Base-by-base conservation (phyloP, 495 filamentous ascomycete genomes). In the Penicillium angulare region DNA sequence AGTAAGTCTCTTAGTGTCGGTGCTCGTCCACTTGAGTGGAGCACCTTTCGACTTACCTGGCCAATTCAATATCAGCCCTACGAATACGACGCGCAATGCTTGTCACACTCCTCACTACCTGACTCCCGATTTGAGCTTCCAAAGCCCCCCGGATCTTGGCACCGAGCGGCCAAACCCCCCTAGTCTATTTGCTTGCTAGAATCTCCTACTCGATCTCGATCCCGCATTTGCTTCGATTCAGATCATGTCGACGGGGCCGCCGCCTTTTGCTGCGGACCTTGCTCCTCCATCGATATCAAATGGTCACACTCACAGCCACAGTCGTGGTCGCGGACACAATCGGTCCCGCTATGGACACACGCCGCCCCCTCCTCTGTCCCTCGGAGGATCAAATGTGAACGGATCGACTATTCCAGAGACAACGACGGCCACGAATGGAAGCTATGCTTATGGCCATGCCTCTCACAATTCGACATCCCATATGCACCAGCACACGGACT, bases 241-340 rank as follows among this genome's bases (percentile, higher is more conserved):
- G 53, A 71, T 22, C 47, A 77, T 77, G 73, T 73, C 69, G 43
- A 65, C 64, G 53, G 69, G 67, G 57, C 47, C 59, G 43, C 52
- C 65, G 51, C 61, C 61, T 47, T 62, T 60, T 48, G 60, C 45
- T 39, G 62, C 62, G 64, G 65, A 73, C 52, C 53, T 63, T 26
- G 53, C 64, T 38, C 54, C 65, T 41, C 53, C 20, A 15, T n/a
- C 32, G 2, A 22, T 56, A 18, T 54, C 59, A 31, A 58, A 59
- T 55, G 59, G 56, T 44, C 63, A 72, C 51, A 46, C 55, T 15
- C 63, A 66, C 35, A 57, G 67, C 18, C 68, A 74, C 35, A 65
- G 62, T 56, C 67, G 66, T 20, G 50, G 66, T 29, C 72, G 66
- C 27, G 73, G 73, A n/a, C 73, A 75, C 48, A 64, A 60, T 49